Conservation (phyloP, 768 basidiomycete species). For the Omphalotus guepiniiformis region DNA sequence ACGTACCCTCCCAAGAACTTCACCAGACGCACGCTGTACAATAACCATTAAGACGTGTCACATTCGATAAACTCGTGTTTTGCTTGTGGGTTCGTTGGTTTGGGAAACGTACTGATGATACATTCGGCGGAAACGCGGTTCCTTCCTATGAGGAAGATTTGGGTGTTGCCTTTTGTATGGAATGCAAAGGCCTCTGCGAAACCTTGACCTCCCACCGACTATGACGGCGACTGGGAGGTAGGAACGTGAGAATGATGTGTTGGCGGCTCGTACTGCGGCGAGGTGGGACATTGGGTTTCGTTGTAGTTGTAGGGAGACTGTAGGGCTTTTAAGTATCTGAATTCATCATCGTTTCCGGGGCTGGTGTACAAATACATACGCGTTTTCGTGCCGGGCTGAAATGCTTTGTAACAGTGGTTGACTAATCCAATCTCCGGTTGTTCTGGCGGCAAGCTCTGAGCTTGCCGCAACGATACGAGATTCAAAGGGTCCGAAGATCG, state of each 20-base stretch:
- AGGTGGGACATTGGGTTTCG: too few relatives aligned
- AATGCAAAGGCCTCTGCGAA: constrained; percentile 28
- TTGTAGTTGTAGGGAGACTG: too few relatives aligned
- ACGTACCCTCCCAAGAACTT: constrained; percentile 20
- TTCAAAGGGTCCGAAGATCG: too few relatives aligned
- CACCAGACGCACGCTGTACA: constrained; percentile 21
- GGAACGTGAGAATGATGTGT: constrained; percentile 10
- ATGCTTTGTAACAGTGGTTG: too few relatives aligned
- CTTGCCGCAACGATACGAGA: too few relatives aligned
- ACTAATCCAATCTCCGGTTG: too few relatives aligned
- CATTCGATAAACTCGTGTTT: constrained; percentile 29
- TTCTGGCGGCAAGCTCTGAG: too few relatives aligned
- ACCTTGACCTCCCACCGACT: constrained; percentile 22
- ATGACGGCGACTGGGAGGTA: constrained; percentile 14
- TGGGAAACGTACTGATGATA: constrained; percentile 25
- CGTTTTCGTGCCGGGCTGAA: too few relatives aligned
- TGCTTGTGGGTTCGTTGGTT: constrained; percentile 12
- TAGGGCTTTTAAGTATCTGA: too few relatives aligned
- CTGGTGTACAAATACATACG: too few relatives aligned
- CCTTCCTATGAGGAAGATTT: constrained; percentile 31
- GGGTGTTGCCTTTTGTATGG: constrained; percentile 29
- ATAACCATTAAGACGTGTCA: constrained; percentile 29
- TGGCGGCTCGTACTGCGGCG: constrained; percentile 14
- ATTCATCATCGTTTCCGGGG: too few relatives aligned
- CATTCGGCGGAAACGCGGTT: constrained; percentile 26